Evolutionary conservation across 202 grass and related monocot species (phyloP), one percentile per base, ranked within the genome.

Genomic region (Carex arenaria): DNA sequence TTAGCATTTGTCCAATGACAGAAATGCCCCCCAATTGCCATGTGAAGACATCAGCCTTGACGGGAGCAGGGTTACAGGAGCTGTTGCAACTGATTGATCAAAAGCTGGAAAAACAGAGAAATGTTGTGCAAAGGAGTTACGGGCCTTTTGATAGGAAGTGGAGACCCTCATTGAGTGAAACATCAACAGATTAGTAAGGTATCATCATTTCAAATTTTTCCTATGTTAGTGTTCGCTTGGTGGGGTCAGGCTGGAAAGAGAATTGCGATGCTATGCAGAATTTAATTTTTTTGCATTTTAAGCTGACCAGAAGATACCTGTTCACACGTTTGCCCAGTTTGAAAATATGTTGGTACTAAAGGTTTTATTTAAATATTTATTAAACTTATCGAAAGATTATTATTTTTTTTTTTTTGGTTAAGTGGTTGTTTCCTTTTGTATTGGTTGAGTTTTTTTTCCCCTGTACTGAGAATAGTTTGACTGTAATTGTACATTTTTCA

Each of bases 121-220:
- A 79, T 4, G 32, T 87, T 85, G 88, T 92, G 79, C 86, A 90
- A 66, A 93, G 88, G 89, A 92, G 80, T 84, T 86, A 89, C 47
- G 91, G 91, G 6, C 82, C 84, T 89, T 92, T 90, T 64, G 87
- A 98, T 87, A 91, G 86, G 84, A 95, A 98, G 90, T 98, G 92
- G 95, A 91, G 92, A 82, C 90, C 89, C 67, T 82, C 77, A 38
- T 59, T 64, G 54, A 71, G 10, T n/a, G 90, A 94, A 93, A 90
- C 94, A 68, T 69, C 82, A 38, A 81, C 82, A 79, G 90, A 93
- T 84, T 84, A 93, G 52, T 94, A 91, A 85, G 84, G 36, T 64
- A 45, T 49, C 36, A 30, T 49, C 8, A 59, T 15, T 49, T 64
- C 59, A 47, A 47, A 23, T 7, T 15, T 56, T 52, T 14, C 12